phyloP scores from a whole-genome alignment of 2,329 filamentous ascomycete genomes.

The Stachybotrys chartarum region DNA sequence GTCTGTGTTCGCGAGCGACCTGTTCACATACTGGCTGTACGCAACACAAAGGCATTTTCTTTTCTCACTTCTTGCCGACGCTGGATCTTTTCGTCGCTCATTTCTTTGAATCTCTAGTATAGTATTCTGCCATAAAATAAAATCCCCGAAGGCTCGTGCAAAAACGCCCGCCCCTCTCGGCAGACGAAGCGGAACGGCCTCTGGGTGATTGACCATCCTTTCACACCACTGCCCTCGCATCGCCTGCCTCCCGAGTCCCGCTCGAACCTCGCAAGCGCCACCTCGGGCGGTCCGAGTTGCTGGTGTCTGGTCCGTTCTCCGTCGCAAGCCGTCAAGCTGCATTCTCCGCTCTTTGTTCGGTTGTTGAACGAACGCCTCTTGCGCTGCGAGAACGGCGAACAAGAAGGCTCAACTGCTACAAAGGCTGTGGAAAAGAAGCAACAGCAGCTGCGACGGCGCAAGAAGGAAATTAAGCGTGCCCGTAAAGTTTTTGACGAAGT shows the following conservation, averaged over 20 bases:
- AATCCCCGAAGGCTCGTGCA: background rate
- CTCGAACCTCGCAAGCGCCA: background rate
- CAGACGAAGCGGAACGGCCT: background rate
- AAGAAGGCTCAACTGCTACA: conserved; percentile 9
- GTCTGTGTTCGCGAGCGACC: background rate
- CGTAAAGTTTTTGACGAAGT: conserved; percentile 32
- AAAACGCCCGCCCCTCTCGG: background rate
- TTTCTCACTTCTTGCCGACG: background rate
- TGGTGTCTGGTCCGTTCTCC: conserved; percentile 3
- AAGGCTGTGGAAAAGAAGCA: conserved; percentile 23
- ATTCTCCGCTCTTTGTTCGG: conserved; percentile 64
- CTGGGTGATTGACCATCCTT: background rate
- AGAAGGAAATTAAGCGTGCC: conserved; percentile 24
- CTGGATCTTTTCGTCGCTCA: background rate
- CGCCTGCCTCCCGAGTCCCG: background rate
- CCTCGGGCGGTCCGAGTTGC: background rate
- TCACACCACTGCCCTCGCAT: background rate
- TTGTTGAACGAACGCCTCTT: conserved; percentile 38
- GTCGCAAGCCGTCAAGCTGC: conserved; percentile 51
- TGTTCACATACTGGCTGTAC: background rate
- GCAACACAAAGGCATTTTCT: background rate
- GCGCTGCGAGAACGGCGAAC: conserved; percentile 17
- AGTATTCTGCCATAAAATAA: background rate
- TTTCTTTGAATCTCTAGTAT: background rate
- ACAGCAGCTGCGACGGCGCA: conserved; percentile 23